Evolutionary conservation across 345 rosid species (phyloP).

Genomic region (Camelina sativa): DNA sequence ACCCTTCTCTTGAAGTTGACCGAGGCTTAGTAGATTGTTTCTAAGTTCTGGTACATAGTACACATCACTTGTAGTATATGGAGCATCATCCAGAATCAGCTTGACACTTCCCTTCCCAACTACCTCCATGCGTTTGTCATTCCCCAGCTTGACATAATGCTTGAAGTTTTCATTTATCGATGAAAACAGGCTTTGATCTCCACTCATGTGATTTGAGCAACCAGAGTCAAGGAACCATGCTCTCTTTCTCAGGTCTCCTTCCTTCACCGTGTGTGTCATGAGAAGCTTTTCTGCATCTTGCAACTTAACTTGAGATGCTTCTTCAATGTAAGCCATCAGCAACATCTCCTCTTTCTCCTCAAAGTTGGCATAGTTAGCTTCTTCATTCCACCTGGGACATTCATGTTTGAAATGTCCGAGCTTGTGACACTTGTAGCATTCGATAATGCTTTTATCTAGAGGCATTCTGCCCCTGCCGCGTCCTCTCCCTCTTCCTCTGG

Average conservation of each 20-base stretch:
- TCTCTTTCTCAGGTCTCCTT: background rate
- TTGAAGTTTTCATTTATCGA: too few relatives aligned
- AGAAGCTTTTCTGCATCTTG: too few relatives aligned
- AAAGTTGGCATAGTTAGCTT: background rate
- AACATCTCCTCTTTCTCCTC: background rate
- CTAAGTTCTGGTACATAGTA: background rate
- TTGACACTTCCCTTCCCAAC: background rate
- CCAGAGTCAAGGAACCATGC: background rate
- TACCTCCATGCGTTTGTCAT: background rate
- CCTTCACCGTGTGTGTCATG: background rate
- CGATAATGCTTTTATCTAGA: background rate
- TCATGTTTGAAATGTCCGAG: background rate
- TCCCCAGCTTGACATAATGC: background rate
- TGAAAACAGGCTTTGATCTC: background rate
- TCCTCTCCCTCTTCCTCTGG: background rate
- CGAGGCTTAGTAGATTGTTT: background rate
- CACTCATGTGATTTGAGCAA: background rate
- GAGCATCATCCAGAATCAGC: rapidly evolving
- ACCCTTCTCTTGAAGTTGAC: background rate
- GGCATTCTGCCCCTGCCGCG: background rate
- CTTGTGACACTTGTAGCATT: background rate
- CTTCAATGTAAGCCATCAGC: background rate
- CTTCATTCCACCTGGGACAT: background rate
- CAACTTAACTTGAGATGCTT: background rate
- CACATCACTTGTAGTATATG: background rate